Conservation (phyloP, 495 filamentous ascomycete genomes). For the Lophiotrema nucula region DNA sequence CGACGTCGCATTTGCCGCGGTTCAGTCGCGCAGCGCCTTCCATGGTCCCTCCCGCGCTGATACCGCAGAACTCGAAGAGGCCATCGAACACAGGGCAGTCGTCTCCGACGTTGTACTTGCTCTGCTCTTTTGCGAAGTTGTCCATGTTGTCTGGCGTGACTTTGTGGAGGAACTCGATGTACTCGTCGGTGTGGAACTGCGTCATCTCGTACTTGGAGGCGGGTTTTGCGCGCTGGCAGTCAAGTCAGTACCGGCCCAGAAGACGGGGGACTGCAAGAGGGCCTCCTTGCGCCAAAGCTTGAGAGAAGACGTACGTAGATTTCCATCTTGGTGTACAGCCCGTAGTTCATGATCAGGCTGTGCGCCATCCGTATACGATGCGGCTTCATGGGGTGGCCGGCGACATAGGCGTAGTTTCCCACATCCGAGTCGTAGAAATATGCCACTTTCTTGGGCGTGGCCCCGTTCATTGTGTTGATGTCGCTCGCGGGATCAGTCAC, state of each 20-base stretch:
- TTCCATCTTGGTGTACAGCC: conserved; percentile 97
- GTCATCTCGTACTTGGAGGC: conserved; percentile 97
- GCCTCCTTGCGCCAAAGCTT: too few species aligned
- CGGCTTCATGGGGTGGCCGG: conserved; percentile 99
- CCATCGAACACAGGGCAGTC: conserved; percentile 98
- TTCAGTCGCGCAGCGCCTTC: conserved; percentile 92
- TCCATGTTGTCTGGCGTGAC: conserved; percentile 99
- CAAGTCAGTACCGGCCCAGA: conserved; percentile 21
- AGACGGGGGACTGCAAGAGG: too few species aligned
- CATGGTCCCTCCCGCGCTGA: conserved; percentile 96
- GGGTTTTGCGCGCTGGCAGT: conserved; percentile 85
- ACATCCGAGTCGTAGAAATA: conserved; percentile 99
- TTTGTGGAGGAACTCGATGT: conserved; percentile 94
- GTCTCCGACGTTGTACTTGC: conserved; percentile 96
- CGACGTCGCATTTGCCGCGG: conserved; percentile 91
- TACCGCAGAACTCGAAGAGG: conserved; percentile 96
- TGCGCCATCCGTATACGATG: conserved; percentile 97
- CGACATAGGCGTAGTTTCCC: conserved; percentile 95
- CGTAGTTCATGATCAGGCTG: conserved; percentile 98
- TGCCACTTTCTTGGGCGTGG: conserved; percentile 67
- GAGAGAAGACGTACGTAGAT: conserved; percentile 73
- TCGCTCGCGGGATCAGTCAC: not conserved
- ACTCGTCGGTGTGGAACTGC: conserved; percentile 98
- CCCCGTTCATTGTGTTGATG: conserved; percentile 14
- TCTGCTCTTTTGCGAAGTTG: conserved; percentile 83